Evolutionary conservation across 495 filamentous ascomycete species (phyloP), one percentile per base, ranked within the genome.

Genomic region (Penicillium samsonianum): DNA sequence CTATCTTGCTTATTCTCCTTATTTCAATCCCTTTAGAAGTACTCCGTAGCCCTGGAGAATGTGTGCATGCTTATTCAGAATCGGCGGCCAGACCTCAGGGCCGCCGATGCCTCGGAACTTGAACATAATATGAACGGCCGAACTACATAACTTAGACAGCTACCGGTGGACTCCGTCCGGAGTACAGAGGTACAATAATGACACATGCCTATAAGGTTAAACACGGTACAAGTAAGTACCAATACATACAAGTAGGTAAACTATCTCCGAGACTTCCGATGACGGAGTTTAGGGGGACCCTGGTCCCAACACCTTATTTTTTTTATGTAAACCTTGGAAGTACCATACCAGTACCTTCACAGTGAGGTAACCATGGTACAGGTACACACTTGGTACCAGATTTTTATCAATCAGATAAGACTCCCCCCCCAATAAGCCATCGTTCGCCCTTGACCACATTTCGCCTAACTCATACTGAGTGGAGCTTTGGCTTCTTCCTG

Each of bases 391-490:
- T 3, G 43, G 30, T 55, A 55, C 53, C 23, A 20, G 45, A 49
- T 44, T 49, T n/a, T 67, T 64, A 68, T 68, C 66, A 66, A 67
- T 66, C 63, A 60, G 66, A 68, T 68, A 68, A 68, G 65, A 59
- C 22, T 10, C 26, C 7, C 37, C 14, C 44, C 30, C 45, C 2
- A 33, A n/a, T 12, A 38, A 52, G 53, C 17, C 22, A 54, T 30
- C 28, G 1, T 30, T 17, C 42, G 20, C 51, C 46, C 58, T 59
- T 37, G 42, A 46, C 30, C 33, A 33, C 17, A 41, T 42, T 53
- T 53, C 37, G 17, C 53, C 38, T 45, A 28, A 49, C 22, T 26
- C n/a, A 50, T 48, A 40, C 61, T 50, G 55, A 60, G 44, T 61
- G 40, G 53, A 30, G 30, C 26, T 44, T 20, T 22, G 28, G 12